Conservation (phyloP, 352 stramenopile genomes). For the Globisporangium uncinulatum region DNA sequence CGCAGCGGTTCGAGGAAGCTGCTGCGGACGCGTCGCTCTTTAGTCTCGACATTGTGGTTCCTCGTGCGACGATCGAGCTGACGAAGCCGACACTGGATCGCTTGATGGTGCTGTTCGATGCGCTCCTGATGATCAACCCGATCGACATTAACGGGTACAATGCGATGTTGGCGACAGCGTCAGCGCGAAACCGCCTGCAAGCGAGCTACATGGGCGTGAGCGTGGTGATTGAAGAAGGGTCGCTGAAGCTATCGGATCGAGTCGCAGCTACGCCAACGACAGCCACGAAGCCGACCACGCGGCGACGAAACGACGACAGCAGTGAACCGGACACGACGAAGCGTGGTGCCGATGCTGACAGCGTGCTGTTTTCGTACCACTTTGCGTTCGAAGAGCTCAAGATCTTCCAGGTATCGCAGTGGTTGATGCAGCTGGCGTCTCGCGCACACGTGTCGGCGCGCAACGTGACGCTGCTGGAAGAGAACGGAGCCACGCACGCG, state of each 20-base stretch:
- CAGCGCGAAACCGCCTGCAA: slow-evolving; percentile 46
- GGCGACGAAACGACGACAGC: slow-evolving; percentile 3
- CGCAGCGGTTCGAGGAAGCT: slow-evolving; percentile 55
- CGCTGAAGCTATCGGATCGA: slow-evolving; percentile 53
- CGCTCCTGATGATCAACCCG: slow-evolving; percentile 82
- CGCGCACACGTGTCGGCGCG: slow-evolving; percentile 64
- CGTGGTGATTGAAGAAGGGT: slow-evolving; percentile 54
- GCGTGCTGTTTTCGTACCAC: slow-evolving; percentile 57
- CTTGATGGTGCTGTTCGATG: slow-evolving; percentile 82
- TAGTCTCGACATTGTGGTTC: slow-evolving; percentile 53
- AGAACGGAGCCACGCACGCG: slow-evolving; percentile 34
- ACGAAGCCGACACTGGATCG: slow-evolving; percentile 67
- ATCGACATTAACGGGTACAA: slow-evolving; percentile 83
- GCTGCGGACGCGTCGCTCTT: slow-evolving; percentile 49
- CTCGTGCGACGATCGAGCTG: slow-evolving; percentile 44
- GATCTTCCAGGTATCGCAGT: slow-evolving; percentile 85
- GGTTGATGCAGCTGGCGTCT: slow-evolving; percentile 77
- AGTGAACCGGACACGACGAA: background rate
- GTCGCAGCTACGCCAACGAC: slow-evolving; percentile 13
- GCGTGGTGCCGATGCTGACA: background rate
- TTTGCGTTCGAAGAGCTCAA: slow-evolving; percentile 71
- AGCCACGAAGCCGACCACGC: background rate
- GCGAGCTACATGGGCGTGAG: slow-evolving; percentile 78
- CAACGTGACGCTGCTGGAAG: slow-evolving; percentile 73
- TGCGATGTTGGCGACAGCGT: slow-evolving; percentile 47